Percentiles rank a stretch among this genome's conserved stretches.
These are phyloP conservation scores for Thuja plicata DNA, from an alignment of 83 land plant genomes.

Conservation along the genomic window DNA sequence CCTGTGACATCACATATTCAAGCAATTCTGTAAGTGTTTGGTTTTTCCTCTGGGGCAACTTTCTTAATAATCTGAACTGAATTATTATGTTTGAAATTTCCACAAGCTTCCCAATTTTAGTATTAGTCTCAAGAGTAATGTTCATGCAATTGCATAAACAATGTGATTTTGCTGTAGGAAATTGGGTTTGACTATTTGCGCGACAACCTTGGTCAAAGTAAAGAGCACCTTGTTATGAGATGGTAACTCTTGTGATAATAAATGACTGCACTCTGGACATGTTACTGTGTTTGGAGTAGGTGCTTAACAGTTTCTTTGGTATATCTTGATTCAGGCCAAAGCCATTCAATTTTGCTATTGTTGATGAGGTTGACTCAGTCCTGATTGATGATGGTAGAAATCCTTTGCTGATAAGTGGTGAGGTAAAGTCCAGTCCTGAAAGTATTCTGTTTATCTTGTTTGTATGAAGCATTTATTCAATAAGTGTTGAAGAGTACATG, in stretches of 20 bases:
- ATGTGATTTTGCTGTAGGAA: conserved; percentile 50
- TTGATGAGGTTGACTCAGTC: conserved; percentile 97
- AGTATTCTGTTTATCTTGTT: conserved; percentile 4
- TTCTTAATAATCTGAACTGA: conserved; percentile 3
- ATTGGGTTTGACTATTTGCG: conserved; percentile 98
- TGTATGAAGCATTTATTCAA: not conserved
- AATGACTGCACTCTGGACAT: not conserved
- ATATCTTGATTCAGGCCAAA: conserved; percentile 60
- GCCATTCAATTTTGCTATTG: conserved; percentile 89
- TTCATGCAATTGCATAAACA: not conserved
- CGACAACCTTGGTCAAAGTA: conserved; percentile 79
- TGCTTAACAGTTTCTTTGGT: not conserved
- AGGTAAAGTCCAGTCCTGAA: conserved; percentile 42
- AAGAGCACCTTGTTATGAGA: conserved; percentile 91
- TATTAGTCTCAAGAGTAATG: not conserved
- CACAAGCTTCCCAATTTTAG: not conserved
- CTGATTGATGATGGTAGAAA: conserved; percentile 98
- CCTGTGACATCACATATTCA: conserved; percentile 96
- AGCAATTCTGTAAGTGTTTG: conserved; percentile 82
- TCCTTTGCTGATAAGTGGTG: conserved; percentile 91
- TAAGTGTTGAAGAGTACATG: not conserved
- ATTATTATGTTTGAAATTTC: not conserved
- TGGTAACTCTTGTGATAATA: conserved; percentile 50
- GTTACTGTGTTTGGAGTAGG: not conserved
- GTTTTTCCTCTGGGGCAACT: not conserved